Percentiles rank a stretch among this genome's conserved stretches.
Conservation (phyloP, 2,329 filamentous ascomycete species). For the Cytospora paraplurivora region DNA sequence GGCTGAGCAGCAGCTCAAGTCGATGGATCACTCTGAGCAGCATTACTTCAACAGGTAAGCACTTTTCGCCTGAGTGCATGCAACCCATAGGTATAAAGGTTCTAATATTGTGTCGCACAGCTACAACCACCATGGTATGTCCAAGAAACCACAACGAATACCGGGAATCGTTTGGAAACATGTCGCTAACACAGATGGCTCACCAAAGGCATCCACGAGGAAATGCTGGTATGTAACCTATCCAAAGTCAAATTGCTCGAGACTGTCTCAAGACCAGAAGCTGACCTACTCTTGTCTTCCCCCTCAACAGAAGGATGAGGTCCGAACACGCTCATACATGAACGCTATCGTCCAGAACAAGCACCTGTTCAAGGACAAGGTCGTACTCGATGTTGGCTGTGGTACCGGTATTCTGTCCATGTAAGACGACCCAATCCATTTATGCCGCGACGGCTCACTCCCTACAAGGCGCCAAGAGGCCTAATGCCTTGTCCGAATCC, state of each 20-base stretch:
- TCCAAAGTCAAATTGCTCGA: background rate
- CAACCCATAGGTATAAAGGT: background rate
- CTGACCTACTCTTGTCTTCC: constrained; percentile 32
- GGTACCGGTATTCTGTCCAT: constrained; percentile 98
- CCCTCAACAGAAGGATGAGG: constrained; percentile 84
- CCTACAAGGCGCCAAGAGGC: background rate
- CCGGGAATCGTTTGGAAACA: background rate
- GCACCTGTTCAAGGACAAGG: constrained; percentile 78
- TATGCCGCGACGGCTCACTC: background rate
- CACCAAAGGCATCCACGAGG: constrained; percentile 82
- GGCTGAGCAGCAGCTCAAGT: constrained; percentile 65
- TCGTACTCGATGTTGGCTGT: constrained; percentile 96
- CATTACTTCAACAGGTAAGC: constrained; percentile 97
- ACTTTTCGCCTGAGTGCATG: constrained; percentile 27
- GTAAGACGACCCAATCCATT: constrained; percentile 54
- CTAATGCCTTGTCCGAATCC: background rate
- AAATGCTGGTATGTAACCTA: constrained; percentile 81
- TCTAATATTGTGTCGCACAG: constrained; percentile 48
- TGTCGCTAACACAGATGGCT: constrained; percentile 23
- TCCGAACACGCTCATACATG: constrained; percentile 94
- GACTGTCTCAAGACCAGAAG: constrained; percentile 1
- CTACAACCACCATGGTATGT: constrained; percentile 94
- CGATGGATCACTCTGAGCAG: constrained; percentile 91
- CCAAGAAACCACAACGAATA: constrained; percentile 35
- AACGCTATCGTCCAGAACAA: constrained; percentile 97